phyloP scores from a whole-genome alignment of 2,329 filamentous ascomycete genomes.

The Colletotrichum australisinense region DNA sequence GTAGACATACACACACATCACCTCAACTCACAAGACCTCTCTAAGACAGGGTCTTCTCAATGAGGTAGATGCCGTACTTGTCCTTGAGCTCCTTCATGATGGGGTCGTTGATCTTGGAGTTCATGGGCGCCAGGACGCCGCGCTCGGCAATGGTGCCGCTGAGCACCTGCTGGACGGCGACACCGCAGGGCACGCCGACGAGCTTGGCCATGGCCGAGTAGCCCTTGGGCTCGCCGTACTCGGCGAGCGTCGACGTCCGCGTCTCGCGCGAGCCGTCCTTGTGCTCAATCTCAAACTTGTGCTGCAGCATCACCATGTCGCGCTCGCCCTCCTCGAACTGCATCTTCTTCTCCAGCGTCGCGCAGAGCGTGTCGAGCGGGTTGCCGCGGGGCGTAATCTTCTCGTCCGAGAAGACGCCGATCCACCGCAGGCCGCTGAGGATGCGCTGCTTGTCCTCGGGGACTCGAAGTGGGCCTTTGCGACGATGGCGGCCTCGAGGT shows the following conservation, averaged over 20 bases:
- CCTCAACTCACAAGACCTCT: background rate
- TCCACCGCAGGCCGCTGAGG: constrained; percentile 79
- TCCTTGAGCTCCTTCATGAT: constrained; percentile 83
- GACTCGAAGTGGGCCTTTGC: constrained; percentile 80
- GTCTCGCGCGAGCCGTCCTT: constrained; percentile 83
- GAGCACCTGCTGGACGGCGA: constrained; percentile 79
- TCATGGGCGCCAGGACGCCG: constrained; percentile 83
- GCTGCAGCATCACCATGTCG: constrained; percentile 84
- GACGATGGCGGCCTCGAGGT: constrained; percentile 78
- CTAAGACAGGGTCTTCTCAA: constrained; percentile 71
- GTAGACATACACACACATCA: background rate
- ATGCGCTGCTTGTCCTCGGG: constrained; percentile 77
- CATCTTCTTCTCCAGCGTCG: constrained; percentile 92
- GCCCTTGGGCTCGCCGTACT: constrained; percentile 83
- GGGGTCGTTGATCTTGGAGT: constrained; percentile 75
- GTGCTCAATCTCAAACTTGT: constrained; percentile 86
- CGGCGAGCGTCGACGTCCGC: constrained; percentile 81
- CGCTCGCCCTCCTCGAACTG: constrained; percentile 85
- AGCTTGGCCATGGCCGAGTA: constrained; percentile 88
- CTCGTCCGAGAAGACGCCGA: constrained; percentile 75
- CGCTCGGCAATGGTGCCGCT: constrained; percentile 78
- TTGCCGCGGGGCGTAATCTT: constrained; percentile 79
- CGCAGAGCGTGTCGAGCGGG: constrained; percentile 91
- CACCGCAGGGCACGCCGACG: constrained; percentile 75
- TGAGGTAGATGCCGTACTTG: constrained; percentile 79